A percentile compares a stretch with the other conserved stretches of the same genome.
Conservation (phyloP, 768 basidiomycete species). For the Neoboletus magnificus region DNA sequence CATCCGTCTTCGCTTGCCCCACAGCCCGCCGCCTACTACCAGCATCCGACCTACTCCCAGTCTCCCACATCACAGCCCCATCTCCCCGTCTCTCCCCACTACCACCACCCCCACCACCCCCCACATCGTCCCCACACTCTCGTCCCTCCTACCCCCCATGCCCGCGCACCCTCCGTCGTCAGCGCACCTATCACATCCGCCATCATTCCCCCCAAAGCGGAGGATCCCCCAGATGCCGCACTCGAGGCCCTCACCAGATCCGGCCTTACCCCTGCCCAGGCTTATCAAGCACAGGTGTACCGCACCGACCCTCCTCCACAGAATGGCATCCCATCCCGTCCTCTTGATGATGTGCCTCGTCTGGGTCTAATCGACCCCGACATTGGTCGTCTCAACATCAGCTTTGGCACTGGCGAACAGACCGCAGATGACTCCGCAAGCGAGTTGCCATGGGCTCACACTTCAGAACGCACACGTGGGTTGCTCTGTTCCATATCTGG, state of each 20-base stretch:
- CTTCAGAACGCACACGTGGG: constrained; percentile 43
- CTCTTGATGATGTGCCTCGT: constrained; percentile 34
- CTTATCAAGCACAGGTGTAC: constrained; percentile 76
- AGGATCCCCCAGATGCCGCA: constrained; percentile 47
- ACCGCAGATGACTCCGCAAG: constrained; percentile 43
- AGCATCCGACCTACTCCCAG: constrained; percentile 34
- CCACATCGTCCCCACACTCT: constrained; percentile 30
- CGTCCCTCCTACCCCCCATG: constrained; percentile 39
- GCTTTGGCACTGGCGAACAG: constrained; percentile 41
- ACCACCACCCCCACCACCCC: constrained; percentile 18
- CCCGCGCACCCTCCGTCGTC: constrained; percentile 51
- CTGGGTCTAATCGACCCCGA: constrained; percentile 50
- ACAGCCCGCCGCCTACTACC: constrained; percentile 23
- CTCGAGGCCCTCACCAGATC: constrained; percentile 44
- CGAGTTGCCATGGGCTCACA: constrained; percentile 56
- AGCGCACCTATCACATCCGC: constrained; percentile 42
- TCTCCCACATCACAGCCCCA: constrained; percentile 29
- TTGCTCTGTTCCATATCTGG: constrained; percentile 30
- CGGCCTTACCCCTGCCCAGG: constrained; percentile 72
- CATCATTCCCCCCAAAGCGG: constrained; percentile 44
- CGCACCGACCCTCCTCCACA: constrained; percentile 39
- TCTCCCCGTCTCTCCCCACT: constrained; percentile 7
- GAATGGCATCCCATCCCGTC: constrained; percentile 28
- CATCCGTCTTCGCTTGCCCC: constrained; percentile 39
- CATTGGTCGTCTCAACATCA: constrained; percentile 56